phyloP scores from a whole-genome alignment of 2,329 filamentous ascomycete genomes.

The Aureobasidium vineae region DNA sequence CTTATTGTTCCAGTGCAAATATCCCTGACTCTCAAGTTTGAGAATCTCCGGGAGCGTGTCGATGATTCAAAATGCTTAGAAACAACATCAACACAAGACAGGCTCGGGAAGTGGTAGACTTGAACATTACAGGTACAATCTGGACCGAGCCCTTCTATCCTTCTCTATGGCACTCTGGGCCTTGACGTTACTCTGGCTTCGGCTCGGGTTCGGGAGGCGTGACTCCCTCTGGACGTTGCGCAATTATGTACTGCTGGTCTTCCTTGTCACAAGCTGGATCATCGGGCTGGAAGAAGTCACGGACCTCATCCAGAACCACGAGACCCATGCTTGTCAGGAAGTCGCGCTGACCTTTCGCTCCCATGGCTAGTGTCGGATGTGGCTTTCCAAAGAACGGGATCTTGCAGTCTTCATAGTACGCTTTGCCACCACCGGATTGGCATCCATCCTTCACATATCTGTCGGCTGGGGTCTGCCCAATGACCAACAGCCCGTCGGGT shows the following conservation, averaged over 20 bases:
- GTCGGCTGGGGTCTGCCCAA: slow-evolving; percentile 36
- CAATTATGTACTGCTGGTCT: slow-evolving; percentile 19
- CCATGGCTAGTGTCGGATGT: slow-evolving; percentile 28
- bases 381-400: slow-evolving; percentile 29
- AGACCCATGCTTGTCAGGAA: slow-evolving; percentile 28
- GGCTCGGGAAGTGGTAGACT: too few species aligned
- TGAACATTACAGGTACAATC: too few species aligned
- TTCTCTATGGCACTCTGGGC: too few species aligned
- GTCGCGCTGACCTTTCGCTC: slow-evolving; percentile 25
- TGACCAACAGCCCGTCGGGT: slow-evolving; percentile 33
- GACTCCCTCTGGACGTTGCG: neutral
- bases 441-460: slow-evolving; percentile 30
- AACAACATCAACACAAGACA: too few species aligned
- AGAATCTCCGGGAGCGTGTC: too few species aligned
- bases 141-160: too few species aligned
- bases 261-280: slow-evolving; percentile 5
- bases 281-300: slow-evolving; percentile 21
- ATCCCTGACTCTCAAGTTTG: too few species aligned
- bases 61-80: too few species aligned
- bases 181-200: neutral
- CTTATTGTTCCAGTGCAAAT: too few species aligned
- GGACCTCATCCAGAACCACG: slow-evolving; percentile 27
- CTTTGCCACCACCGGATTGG: slow-evolving; percentile 29
- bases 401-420: slow-evolving; percentile 27
- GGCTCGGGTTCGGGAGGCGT: neutral